Percentiles rank a stretch among this genome's conserved stretches.
These are phyloP conservation scores for Prillingera fragicola DNA, from an alignment of 1,284 basidiomycete genomes.

Conservation along the genomic window DNA sequence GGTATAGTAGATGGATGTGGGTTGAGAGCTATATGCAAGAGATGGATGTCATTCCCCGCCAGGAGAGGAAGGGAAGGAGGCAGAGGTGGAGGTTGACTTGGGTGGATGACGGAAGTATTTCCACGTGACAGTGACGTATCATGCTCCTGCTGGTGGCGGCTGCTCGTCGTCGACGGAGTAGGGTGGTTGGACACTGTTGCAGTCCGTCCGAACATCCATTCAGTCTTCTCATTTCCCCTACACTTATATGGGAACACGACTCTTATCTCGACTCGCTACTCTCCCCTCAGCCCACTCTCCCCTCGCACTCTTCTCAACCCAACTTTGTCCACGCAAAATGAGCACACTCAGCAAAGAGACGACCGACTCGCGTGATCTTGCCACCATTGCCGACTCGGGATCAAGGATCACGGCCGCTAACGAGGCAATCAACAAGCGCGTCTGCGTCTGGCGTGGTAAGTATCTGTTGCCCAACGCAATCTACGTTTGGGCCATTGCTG, in stretches of 20 bases:
- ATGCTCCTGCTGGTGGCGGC: no score
- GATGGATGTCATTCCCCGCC: no score
- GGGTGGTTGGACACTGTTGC: not conserved
- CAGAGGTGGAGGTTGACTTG: not conserved
- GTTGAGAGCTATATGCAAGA: not conserved
- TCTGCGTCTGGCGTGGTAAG: conserved; percentile 40
- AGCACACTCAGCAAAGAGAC: no score
- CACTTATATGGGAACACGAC: no score
- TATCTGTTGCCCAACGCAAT: not conserved
- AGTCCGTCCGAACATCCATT: no score
- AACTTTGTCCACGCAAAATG: no score
- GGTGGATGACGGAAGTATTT: no score
- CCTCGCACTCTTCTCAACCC: not conserved
- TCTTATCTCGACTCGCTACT: not conserved
- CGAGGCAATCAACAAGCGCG: conserved; percentile 23
- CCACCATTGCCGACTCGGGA: conserved; percentile 27
- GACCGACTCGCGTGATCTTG: conserved; percentile 22
- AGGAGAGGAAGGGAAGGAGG: not conserved
- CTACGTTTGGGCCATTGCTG: not conserved
- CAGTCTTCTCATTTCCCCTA: no score
- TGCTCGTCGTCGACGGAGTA: not conserved
- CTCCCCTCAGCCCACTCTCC: not conserved
- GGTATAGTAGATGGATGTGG: not conserved
- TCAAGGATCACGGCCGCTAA: conserved; percentile 12
- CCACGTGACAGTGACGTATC: no score